Conservation (phyloP, 768 basidiomycete species). For the Boletus coccyginus region DNA sequence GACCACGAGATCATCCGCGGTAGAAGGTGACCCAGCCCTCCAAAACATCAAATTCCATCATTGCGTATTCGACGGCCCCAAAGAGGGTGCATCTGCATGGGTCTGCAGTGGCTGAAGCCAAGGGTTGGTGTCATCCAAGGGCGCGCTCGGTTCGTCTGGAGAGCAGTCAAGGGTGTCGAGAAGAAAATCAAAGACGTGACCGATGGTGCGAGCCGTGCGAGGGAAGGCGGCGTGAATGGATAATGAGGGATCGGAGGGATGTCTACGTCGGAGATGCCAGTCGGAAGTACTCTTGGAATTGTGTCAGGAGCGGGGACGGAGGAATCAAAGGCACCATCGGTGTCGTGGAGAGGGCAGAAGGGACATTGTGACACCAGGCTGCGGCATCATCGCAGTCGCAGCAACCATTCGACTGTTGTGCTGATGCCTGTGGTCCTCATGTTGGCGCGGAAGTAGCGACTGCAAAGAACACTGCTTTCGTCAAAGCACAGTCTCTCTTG, state of each 20-base stretch:
- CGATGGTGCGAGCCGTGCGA: conserved; percentile 67
- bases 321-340: conserved; percentile 8
- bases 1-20: conserved; percentile 78
- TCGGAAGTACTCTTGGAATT: conserved; percentile 42
- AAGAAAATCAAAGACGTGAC: conserved; percentile 77
- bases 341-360: conserved; percentile 59
- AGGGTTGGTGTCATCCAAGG: conserved; percentile 63
- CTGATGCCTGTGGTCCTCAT: conserved; percentile 86
- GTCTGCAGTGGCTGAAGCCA: conserved; percentile 74
- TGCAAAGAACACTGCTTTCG: no score
- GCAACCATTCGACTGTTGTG: conserved; percentile 84
- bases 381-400: conserved; percentile 95
- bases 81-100: conserved; percentile 78
- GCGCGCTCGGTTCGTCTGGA: conserved; percentile 70
- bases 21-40: conserved; percentile 90
- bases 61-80: conserved; percentile 52
- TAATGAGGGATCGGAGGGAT: conserved; percentile 61
- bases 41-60: conserved; percentile 75
- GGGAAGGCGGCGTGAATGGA: conserved; percentile 54
- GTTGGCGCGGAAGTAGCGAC: conserved; percentile 86
- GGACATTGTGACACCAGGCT: conserved; percentile 79
- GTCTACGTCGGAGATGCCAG: conserved; percentile 42
- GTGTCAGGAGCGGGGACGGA: conserved; percentile 26
- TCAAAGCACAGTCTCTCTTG: conserved; percentile 86
- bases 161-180: conserved; percentile 81